Evolutionary conservation across 805 yeast genomes (phyloP), one percentile per base, ranked within the genome.

Genomic region (Wickerhamiella kazuoi): DNA sequence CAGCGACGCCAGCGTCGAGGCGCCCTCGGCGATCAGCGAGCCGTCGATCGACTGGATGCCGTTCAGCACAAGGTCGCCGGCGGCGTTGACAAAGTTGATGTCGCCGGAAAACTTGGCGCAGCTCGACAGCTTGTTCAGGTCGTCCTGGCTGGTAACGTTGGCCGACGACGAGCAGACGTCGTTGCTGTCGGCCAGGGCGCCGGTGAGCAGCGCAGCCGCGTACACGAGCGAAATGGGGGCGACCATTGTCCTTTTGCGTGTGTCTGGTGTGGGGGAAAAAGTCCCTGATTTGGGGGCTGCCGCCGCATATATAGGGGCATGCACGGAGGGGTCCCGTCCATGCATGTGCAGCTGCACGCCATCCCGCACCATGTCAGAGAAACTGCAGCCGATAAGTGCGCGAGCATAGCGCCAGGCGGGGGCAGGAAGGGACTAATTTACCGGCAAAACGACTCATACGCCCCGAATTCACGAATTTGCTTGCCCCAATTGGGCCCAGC

Each of bases 31-130:
- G 38, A 56, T 61, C 55, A 90, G 66, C 53, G 74, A 70, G 65
- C 97, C 98, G 56, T 72, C 72, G 51, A 90, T 64, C 54, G 71
- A 74, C 64, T 76, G 57, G 50, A 86, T 79, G 48, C 79, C 81
- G 55, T 78, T 76, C 53, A 90, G 65, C 28, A 44, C 40, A 41
- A 53, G 50, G 21, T 51, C 57, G 24, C 71, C 50, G 48, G 74
- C 76, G 45, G 77, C 60, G 46, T 62, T 67, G 64, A 86, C 86
- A 55, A 87, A 69, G 62, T 65, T 60, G 52, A 90, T 64, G 59
- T 76, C 76, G 69, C 95, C 97, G 47, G 71, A 70, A 50, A 90
- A 68, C 46, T 83, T 79, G 30, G 71, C 60, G 73, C 98, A 90
- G 35, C 74, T 67, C 37, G 81, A 61, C 40, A 79, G 71, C 21